Evolutionary conservation across 179 eudicot species (phyloP).

Genomic region (Pouteria campechiana): DNA sequence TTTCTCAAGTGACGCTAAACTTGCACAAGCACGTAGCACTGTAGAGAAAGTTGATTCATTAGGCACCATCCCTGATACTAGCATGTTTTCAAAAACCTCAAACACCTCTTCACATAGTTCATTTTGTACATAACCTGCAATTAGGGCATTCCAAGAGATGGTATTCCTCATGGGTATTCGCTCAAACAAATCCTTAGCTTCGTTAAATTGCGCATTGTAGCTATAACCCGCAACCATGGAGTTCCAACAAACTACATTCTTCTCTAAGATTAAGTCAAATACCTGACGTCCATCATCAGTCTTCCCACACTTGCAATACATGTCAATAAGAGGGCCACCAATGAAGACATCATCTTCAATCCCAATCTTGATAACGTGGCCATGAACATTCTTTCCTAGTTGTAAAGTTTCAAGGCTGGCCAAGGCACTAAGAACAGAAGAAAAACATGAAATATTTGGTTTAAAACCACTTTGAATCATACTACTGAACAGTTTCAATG

Average conservation of each 20-base stretch:
- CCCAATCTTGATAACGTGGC: slow-evolving; percentile 24
- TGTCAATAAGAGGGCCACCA: slow-evolving; percentile 25
- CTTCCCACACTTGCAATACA: slow-evolving; percentile 24
- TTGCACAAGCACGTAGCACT: slow-evolving; percentile 31
- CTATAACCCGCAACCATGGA: slow-evolving; percentile 39
- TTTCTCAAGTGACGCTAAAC: slow-evolving; percentile 27
- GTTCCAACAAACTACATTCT: slow-evolving; percentile 42
- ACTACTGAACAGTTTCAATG: slow-evolving; percentile 19
- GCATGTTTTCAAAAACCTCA: slow-evolving; percentile 23
- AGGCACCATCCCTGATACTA: slow-evolving; percentile 22
- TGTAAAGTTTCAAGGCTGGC: slow-evolving; percentile 25
- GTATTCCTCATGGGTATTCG: slow-evolving; percentile 19
- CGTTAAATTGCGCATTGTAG: slow-evolving; percentile 19
- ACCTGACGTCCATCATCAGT: slow-evolving; percentile 18
- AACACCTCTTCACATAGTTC: slow-evolving; percentile 19
- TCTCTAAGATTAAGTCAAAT: slow-evolving; percentile 17
- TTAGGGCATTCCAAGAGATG: slow-evolving; percentile 33
- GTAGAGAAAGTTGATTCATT: slow-evolving; percentile 26
- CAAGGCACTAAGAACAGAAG: slow-evolving; percentile 28
- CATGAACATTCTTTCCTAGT: slow-evolving; percentile 34
- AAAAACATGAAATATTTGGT: slow-evolving; percentile 36
- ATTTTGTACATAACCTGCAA: slow-evolving; percentile 20
- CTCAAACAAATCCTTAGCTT: slow-evolving; percentile 29
- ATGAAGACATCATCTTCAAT: slow-evolving; percentile 16
- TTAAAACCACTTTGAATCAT: slow-evolving; percentile 21